phyloP scores from a whole-genome alignment of 768 basidiomycete genomes.

The Tricholoma furcatifolium region DNA sequence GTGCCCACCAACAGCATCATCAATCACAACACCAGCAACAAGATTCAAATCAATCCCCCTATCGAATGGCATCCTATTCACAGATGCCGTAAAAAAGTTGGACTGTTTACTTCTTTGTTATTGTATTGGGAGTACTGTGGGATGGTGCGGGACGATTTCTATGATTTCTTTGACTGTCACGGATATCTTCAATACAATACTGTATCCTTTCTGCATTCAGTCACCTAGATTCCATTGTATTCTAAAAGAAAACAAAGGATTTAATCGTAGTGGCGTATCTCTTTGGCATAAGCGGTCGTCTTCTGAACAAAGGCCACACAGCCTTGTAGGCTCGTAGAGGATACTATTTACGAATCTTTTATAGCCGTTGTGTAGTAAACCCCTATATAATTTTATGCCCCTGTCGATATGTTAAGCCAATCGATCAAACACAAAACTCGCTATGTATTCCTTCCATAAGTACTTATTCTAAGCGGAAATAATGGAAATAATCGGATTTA shows the following conservation, averaged over 20 bases:
- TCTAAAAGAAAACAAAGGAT: too few species aligned
- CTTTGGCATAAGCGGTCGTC: too few species aligned
- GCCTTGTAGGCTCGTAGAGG: too few species aligned
- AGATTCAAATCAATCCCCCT: constrained; percentile 23
- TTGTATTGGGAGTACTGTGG: constrained; percentile 12
- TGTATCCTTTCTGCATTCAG: too few species aligned
- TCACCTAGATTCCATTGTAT: too few species aligned
- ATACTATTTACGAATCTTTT: too few species aligned
- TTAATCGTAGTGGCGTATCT: not conserved
- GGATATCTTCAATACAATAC: constrained; percentile 1
- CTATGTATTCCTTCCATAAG: too few species aligned
- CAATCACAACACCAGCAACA: constrained; percentile 1
- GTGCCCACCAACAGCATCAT: constrained; percentile 18
- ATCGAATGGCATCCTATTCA: constrained; percentile 42
- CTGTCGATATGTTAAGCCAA: not conserved
- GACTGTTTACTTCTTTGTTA: constrained; percentile 1
- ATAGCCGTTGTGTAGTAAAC: too few species aligned
- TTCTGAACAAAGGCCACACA: too few species aligned
- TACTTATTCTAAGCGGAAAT: not conserved
- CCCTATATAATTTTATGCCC: not conserved
- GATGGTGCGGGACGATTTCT: too few species aligned
- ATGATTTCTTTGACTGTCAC: constrained; percentile 4
- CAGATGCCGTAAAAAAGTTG: constrained; percentile 41
- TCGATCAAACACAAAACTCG: not conserved
- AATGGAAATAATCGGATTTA: constrained; percentile 9